Evolutionary conservation across 257 asterid genomes (phyloP), one percentile per base, ranked within the genome.

Genomic region (Primulina eburnea): DNA sequence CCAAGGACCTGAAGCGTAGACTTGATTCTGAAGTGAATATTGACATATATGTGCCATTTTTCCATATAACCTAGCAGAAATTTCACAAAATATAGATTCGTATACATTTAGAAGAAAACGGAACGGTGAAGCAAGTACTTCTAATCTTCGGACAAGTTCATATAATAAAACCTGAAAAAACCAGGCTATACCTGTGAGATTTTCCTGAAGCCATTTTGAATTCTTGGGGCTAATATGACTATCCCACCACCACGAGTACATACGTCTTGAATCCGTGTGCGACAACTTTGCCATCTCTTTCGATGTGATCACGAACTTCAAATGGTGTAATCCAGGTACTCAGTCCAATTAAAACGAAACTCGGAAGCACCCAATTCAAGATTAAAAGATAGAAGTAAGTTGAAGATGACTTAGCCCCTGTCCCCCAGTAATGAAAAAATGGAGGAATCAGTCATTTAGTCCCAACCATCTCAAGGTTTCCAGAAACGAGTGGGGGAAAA

Each of bases 161-260:
- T 59, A 60, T 28, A 32, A 29, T 50, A 43, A 68, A 35, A 65
- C 4, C 59, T 37, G 40, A 47, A 60, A 32, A 11, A 63, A 16
- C 34, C 53, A 68, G 71, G 61, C 8, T 38, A 65, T 83, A 90
- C 97, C 99, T 82, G 96, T 90, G 79, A 84, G 89, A 75, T 84
- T 84, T 64, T 84, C 87, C 82, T 82, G 83, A 68, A 84, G 87
- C 89, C 89, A 84, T 75, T 80, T 84, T 12, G 89, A 84, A 65
- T 84, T 84, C 65, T 82, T 84, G 77, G 85, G 85, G 77, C 89
- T 84, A 71, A 82, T 80, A 38, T 84, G 89, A 66, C 89, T 84
- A 62, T 84, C 85, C 89, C 87, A 84, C 89, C 89, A 84, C 89
- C 89, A 84, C 26, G 89, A 84, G 60, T 84, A 84, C 87, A 77